Conservation (phyloP, 2,329 filamentous ascomycete genomes). For the Acrodontium crateriforme region DNA sequence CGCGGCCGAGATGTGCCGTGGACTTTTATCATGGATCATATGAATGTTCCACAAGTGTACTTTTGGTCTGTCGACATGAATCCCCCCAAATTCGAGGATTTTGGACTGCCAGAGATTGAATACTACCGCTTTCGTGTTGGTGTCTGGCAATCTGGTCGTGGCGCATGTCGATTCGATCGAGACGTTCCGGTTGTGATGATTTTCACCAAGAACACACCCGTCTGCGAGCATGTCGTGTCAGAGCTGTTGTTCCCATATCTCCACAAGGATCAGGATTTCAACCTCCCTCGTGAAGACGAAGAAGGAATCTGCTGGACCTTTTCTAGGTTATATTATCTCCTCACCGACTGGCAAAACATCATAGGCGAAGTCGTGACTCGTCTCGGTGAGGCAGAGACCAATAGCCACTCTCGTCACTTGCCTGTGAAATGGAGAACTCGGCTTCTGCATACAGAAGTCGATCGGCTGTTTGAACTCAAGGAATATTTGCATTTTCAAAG, state of each 20-base stretch:
- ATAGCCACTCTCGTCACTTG: slow-evolving; percentile 20
- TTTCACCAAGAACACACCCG: slow-evolving; percentile 19
- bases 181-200: slow-evolving; percentile 20
- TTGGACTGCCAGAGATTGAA: slow-evolving; percentile 15
- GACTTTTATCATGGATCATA: slow-evolving; percentile 25
- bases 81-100: slow-evolving; percentile 14
- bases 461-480: slow-evolving; percentile 23
- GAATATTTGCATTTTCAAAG: slow-evolving; percentile 24
- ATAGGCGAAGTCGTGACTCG: slow-evolving; percentile 20
- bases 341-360: slow-evolving; percentile 27
- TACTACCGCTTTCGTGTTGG: slow-evolving; percentile 22
- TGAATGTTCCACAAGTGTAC: slow-evolving; percentile 26
- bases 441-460: slow-evolving; percentile 21
- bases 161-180: slow-evolving; percentile 19
- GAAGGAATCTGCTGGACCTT: slow-evolving; percentile 25
- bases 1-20: slow-evolving; percentile 19
- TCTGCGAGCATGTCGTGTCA: slow-evolving; percentile 21
- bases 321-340: slow-evolving; percentile 19
- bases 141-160: slow-evolving; percentile 22
- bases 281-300: slow-evolving; percentile 20
- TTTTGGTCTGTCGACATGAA: slow-evolving; percentile 23
- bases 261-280: slow-evolving; percentile 19
- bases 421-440: slow-evolving; percentile 22
- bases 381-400: slow-evolving; percentile 23
- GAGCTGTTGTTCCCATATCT: slow-evolving; percentile 21